Evolutionary conservation across 495 filamentous ascomycete genomes (phyloP), one percentile per base, ranked within the genome.

Genomic region (Polyplosphaeria fusca): DNA sequence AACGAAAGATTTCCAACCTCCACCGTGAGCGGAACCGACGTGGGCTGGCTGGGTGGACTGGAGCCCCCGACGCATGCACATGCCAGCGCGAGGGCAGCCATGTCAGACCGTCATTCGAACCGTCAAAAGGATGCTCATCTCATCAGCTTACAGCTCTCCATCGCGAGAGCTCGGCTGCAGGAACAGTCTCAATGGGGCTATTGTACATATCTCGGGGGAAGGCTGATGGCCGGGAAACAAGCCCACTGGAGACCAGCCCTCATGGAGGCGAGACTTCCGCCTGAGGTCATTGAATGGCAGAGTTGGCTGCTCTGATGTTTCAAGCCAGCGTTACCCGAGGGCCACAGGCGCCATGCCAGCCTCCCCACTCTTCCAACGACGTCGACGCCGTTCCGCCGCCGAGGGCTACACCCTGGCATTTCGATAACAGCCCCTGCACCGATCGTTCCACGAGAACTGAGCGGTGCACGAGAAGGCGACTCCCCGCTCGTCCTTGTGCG

Each of bases 391-490:
- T 28, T 28, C 19, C 28, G 40, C 41, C 32, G 32, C 43, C n/a
- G n/a, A n/a, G n/a, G n/a, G n/a, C 27, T 22, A n/a, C 13, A 58
- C 25, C 53, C 53, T 28, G 16, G 55, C 38, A 45, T 50, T 52
- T 52, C 48, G 55, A 59, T 59, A 59, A 52, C 26, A 44, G 23
- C 12, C 55, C 54, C 30, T 58, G 55, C 38, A 38, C 5, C 14
- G 37, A 58, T 50, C 37, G 45, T 19, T 19, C 28, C 23, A 37
- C 30, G 30, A 14, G 30, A 45, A 24, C 30, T 7, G 30, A 35
- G 30, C 14, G 7, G 7, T 35, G 7, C 30, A 7, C 7, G 30
- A 7, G 30, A 7, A 14, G 30, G 14, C 30, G 30, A 14, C 30
- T 35, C 14, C 7, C 9, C 28, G 11, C 35, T 20, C n/a, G n/a